Base-by-base conservation (phyloP, 768 basidiomycete genomes). In the Pulveroboletus sp. region DNA sequence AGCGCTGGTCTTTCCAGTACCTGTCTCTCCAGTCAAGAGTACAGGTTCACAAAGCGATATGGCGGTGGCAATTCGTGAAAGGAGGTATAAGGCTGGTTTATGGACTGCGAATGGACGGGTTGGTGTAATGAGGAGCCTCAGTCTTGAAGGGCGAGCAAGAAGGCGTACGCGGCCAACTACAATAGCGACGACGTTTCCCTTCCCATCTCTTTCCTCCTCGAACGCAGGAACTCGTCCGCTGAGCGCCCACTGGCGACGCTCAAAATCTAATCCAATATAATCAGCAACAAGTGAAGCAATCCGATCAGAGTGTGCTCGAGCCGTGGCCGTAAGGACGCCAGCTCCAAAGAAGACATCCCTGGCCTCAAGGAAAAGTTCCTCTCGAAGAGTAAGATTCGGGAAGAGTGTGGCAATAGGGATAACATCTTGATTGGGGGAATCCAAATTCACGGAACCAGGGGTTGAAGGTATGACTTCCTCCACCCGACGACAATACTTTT, bases 1-100 rank as follows among this genome's bases (percentile, higher is more conserved):
- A 17, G 84, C 79, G 44, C 94, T 94, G 1, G 97, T 99, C 69
- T 99, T 99, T 13, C 97, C 97, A 1, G 97, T 99, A n/a, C 97
- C 97, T 2, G 97, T 99, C 72, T 99, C 97, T 39, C 97, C 97
- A 0, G 94, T 93, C 21, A 99, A 77, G 8, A 99, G 77, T 5
- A 94, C 74, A 5, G 97, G 93, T 62, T 99, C 97, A 13, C 69
- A 69, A 39, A 87, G 72, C 0, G 84, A 75, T 39, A 93, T 74
- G 1, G 87, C 80, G 19, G 81, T 83, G 3, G 83, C 81, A 32
- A 98, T 85, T 14, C 90, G 81, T 19, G 90, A 87, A 29, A 97
- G 76, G 3, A 98, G 74, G 25, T 79, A 69, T 1, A 87, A 69
- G 0, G 93, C 93, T 1, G 93, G 94, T 46, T 82, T 81, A 59